Conservation (phyloP, 257 asterid species). For the Solanum neorickii region DNA sequence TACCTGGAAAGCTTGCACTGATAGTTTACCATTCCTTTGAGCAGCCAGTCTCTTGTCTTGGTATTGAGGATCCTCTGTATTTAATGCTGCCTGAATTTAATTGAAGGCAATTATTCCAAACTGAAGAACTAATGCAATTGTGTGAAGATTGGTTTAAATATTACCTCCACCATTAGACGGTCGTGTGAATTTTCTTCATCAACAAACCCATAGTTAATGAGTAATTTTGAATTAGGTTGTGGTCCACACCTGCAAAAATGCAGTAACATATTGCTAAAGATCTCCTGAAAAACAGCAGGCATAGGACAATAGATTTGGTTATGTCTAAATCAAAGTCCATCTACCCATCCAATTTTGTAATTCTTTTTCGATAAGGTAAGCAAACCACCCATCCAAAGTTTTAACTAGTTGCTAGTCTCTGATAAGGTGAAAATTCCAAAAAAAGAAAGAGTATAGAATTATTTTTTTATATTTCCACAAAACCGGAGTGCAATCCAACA, state of each 20-base stretch:
- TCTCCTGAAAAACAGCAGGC: background rate
- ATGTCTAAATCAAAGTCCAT: background rate
- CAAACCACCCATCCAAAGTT: background rate
- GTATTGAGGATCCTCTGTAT: slow-evolving; percentile 95
- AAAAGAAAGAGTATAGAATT: background rate
- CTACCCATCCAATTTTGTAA: background rate
- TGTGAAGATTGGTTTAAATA: background rate
- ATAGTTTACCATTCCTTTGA: slow-evolving; percentile 87
- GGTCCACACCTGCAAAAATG: slow-evolving; percentile 81
- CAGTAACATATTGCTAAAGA: background rate
- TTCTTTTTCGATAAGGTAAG: background rate
- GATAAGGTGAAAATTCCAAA: background rate
- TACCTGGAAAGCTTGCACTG: slow-evolving; percentile 82
- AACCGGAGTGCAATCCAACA: background rate
- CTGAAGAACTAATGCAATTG: background rate
- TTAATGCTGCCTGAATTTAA: slow-evolving; percentile 64
- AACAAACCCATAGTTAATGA: slow-evolving; percentile 94
- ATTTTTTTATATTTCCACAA: background rate
- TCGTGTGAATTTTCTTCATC: slow-evolving; percentile 88
- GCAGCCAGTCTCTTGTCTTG: slow-evolving; percentile 98
- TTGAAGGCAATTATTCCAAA: slow-evolving; percentile 5
- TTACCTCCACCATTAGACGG: slow-evolving; percentile 79
- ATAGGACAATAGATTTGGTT: background rate
- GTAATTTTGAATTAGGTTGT: slow-evolving; percentile 87
- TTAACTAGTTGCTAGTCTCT: background rate